Evolutionary conservation across 257 asterid species (phyloP).

Genomic region (Perilla frutescens): DNA sequence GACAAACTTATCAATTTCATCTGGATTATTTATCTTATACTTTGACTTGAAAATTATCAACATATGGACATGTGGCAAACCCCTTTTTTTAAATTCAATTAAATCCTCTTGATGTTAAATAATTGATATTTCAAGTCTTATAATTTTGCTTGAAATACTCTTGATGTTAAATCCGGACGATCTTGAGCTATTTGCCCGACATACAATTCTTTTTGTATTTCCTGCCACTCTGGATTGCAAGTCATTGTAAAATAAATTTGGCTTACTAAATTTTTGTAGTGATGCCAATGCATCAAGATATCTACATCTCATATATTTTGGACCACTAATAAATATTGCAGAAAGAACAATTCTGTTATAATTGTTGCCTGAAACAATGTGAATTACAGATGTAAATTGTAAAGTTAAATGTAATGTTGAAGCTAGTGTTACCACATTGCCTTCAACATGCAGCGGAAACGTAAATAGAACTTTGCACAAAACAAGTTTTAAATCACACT

Average conservation of each 20-base stretch:
- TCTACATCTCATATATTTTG: neutral
- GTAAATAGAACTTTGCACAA: no score
- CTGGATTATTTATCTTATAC: neutral
- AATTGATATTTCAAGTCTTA: neutral
- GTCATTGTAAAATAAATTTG: neutral
- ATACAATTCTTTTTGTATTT: neutral
- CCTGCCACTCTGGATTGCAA: neutral
- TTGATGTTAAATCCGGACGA: neutral
- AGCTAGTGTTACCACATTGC: no score
- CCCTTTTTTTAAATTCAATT: neutral
- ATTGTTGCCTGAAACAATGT: no score
- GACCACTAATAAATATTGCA: neutral
- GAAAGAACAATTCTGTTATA: neutral
- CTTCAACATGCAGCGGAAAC: no score
- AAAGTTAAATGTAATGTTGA: no score
- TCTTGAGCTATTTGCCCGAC: neutral
- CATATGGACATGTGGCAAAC: neutral
- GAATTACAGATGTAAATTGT: no score
- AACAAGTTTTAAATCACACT: no score
- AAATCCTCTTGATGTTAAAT: neutral
- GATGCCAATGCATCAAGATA: neutral
- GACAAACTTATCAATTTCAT: neutral
- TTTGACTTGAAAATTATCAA: neutral
- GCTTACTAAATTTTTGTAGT: neutral
- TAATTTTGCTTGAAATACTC: neutral